Conservation (phyloP, 192 early-diverging fungal genomes). For the Backusella psychrophila region DNA sequence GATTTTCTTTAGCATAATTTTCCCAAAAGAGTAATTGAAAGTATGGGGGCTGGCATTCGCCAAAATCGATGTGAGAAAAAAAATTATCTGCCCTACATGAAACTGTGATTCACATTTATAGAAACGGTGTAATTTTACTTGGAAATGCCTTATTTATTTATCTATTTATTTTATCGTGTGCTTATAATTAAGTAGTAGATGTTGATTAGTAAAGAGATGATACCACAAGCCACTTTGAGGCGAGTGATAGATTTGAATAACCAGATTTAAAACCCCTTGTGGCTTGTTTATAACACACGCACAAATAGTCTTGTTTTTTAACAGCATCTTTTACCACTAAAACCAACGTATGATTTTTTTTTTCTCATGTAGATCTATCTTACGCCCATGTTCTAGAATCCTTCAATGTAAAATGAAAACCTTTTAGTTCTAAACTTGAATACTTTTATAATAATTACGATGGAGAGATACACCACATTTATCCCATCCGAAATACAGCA, state of each 20-base stretch:
- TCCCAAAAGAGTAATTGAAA: not conserved
- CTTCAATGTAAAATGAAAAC: not conserved
- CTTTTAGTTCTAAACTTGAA: not conserved
- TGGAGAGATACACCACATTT: no score
- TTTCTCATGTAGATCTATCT: not conserved
- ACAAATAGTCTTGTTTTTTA: not conserved
- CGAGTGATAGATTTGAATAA: not conserved
- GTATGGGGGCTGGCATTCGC: not conserved
- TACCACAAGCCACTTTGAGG: not conserved
- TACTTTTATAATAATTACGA: no score
- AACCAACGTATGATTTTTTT: not conserved
- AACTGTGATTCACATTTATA: not conserved
- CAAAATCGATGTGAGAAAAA: not conserved
- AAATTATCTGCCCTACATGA: not conserved
- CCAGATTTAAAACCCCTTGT: not conserved
- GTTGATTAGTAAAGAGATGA: not conserved
- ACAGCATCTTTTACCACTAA: not conserved
- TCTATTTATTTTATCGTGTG: not conserved
- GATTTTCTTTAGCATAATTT: not conserved
- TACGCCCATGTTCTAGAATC: not conserved
- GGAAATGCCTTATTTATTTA: no score
- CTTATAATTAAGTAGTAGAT: not conserved
- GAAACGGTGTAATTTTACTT: not conserved
- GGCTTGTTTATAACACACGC: not conserved
- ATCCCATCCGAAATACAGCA: no score